Evolutionary conservation across 495 filamentous ascomycete species (phyloP).

Genomic region (Lineolata rhizophorae): DNA sequence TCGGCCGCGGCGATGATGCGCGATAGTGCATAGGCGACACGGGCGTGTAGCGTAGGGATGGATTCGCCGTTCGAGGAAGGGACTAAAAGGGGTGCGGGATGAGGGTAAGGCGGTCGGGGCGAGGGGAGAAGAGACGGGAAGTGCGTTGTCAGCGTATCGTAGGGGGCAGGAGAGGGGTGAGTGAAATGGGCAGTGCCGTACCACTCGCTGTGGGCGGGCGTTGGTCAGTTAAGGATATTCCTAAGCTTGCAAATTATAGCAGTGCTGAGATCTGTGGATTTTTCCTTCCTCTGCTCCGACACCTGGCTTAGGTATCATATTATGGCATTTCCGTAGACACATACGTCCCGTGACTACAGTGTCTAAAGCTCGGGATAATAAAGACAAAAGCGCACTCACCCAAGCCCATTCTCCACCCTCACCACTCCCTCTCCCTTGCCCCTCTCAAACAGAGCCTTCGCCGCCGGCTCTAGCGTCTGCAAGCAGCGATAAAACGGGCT

Average conservation of each 20-base stretch:
- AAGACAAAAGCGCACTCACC: too few species aligned
- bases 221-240: background rate
- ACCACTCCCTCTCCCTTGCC: constrained; percentile 21
- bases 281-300: too few species aligned
- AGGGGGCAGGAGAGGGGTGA: constrained; percentile 55
- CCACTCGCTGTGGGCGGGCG: constrained; percentile 47
- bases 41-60: constrained; percentile 55
- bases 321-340: too few species aligned
- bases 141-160: constrained; percentile 31
- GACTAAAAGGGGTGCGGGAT: constrained; percentile 34
- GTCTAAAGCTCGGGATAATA: too few species aligned
- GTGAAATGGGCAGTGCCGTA: constrained; percentile 61
- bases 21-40: constrained; percentile 46
- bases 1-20: constrained; percentile 54
- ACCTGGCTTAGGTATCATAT: too few species aligned
- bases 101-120: constrained; percentile 13
- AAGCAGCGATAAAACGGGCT: constrained; percentile 85
- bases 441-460: constrained; percentile 27
- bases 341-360: too few species aligned
- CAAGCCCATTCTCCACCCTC: constrained; percentile 52
- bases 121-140: constrained; percentile 33
- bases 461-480: constrained; percentile 58
- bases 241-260: background rate
- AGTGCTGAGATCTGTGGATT: too few species aligned
- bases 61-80: constrained; percentile 56